phyloP scores from a whole-genome alignment of 345 rosid species.

The Xanthoceras sorbifolium region DNA sequence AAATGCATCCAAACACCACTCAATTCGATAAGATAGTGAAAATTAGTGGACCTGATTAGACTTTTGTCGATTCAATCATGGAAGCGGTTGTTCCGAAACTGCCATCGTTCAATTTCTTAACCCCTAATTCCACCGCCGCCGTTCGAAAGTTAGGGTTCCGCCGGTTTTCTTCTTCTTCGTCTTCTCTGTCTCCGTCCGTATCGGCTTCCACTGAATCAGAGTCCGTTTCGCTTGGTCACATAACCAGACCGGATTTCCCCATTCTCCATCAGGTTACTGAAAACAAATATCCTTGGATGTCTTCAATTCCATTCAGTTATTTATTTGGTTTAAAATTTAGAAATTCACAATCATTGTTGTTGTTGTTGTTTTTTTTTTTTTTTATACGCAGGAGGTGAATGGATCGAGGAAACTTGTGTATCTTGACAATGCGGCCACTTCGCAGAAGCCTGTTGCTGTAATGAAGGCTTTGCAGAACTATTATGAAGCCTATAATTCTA shows the following conservation, averaged over 20 bases:
- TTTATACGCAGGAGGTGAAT: slow-evolving; percentile 66
- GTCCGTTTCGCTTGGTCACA: slow-evolving; percentile 72
- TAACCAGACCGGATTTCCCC: slow-evolving; percentile 76
- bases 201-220: slow-evolving; percentile 30
- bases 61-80: no score
- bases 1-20: no score
- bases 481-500: slow-evolving; percentile 77
- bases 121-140: slow-evolving; percentile 30
- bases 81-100: slow-evolving; percentile 61
- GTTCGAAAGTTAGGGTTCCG: slow-evolving; percentile 27
- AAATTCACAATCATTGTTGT: no score
- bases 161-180: slow-evolving; percentile 30
- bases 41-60: no score
- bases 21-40: no score
- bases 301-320: no score
- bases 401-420: slow-evolving; percentile 87
- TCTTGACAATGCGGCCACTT: slow-evolving; percentile 96
- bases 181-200: slow-evolving; percentile 30
- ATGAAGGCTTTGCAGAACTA: slow-evolving; percentile 72
- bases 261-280: slow-evolving; percentile 73
- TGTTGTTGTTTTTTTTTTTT: background rate
- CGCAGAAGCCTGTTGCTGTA: slow-evolving; percentile 82
- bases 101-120: slow-evolving; percentile 45
- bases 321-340: no score
- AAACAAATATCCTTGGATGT: no score